These are phyloP conservation scores for Cucumis sativus DNA, from an alignment of 306 rosid genomes.

Conservation along the genomic window DNA sequence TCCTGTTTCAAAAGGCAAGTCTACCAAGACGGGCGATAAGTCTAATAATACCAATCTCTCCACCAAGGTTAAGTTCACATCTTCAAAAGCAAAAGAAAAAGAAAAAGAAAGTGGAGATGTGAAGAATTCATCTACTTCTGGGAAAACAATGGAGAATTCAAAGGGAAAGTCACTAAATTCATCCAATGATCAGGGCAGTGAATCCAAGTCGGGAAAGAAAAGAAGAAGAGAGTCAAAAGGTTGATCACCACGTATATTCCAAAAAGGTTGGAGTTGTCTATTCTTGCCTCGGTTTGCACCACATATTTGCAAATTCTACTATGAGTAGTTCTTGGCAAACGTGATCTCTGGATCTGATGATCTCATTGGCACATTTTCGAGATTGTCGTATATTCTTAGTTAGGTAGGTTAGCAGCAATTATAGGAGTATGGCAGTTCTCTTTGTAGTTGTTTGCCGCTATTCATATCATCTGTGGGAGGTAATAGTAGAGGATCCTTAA, in stretches of 20 bases:
- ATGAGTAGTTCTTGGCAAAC: constrained; percentile 1
- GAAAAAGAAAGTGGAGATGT: constrained; percentile 29
- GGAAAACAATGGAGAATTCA: constrained; percentile 17
- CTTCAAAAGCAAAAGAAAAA: constrained; percentile 32
- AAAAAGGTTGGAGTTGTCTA: constrained; percentile 5
- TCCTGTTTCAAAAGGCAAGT: constrained; percentile 42
- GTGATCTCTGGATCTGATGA: not conserved
- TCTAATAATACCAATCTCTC: constrained; percentile 26
- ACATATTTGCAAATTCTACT: constrained; percentile 1
- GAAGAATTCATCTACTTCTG: constrained; percentile 23
- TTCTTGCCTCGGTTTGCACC: not conserved
- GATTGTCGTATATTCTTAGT: constrained; percentile 6
- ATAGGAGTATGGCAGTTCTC: not conserved
- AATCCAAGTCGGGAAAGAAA: constrained; percentile 59
- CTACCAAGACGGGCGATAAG: constrained; percentile 37
- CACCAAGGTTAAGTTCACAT: constrained; percentile 38
- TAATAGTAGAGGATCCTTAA: constrained; percentile 4
- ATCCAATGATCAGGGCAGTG: constrained; percentile 36
- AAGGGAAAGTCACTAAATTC: constrained; percentile 41
- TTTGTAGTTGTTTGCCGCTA: not conserved
- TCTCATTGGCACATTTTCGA: not conserved
- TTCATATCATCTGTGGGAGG: constrained; percentile 4
- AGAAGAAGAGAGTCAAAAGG: constrained; percentile 42
- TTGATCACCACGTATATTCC: constrained; percentile 4
- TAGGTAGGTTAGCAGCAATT: constrained; percentile 7